Base-by-base conservation (phyloP, 306 rosid species). In the Coriaria nepalensis region DNA sequence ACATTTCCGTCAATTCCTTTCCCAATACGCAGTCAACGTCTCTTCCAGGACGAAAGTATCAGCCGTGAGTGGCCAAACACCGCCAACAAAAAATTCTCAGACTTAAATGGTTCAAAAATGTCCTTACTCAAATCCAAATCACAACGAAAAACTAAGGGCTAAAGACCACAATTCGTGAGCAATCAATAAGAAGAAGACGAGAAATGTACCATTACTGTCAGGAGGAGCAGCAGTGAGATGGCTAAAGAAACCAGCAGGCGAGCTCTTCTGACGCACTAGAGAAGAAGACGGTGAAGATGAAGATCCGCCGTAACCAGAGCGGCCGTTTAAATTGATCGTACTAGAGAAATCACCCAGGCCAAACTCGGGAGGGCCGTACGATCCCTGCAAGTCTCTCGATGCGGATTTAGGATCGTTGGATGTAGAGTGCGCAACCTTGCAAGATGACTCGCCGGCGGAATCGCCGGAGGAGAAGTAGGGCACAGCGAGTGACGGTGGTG, bases 211-310 rank as follows among this genome's bases (percentile, higher is more conserved):
- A 46, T 52, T 77, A 7, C 47, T 61, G 6, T 67, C 72, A 6
- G 63, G 36, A 8, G 53, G 11, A 20, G 67, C 40, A 15, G 49
- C 10, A 32, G 72, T 44, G 56, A 78, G 75, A 14, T 83, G 82
- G 67, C 72, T 50, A 48, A 78, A 72, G 56, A 90, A 81, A 10
- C 87, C 95, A 11, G 98, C 87, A 10, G 98, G 98, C 4, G 98
- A 81, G 73, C 98, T 90, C 59, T 71, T 73, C 82, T 90, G 98
- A 29, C 97, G 83, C 36, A 82, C 62, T 73, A 86, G 56, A 52
- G 77, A 56, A 13, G 71, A 68, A 10, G 72, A 58, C 11, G 64
- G 10, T 2, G 78, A 50, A 0, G 79, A 49, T 6, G 62, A 56
- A 13, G 75, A 52, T 50, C 11, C 53, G 1, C 47, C 63, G 3